These are phyloP conservation scores for Colletotrichum spaethianum DNA, from an alignment of 2,329 filamentous ascomycete genomes.

Conservation along the genomic window DNA sequence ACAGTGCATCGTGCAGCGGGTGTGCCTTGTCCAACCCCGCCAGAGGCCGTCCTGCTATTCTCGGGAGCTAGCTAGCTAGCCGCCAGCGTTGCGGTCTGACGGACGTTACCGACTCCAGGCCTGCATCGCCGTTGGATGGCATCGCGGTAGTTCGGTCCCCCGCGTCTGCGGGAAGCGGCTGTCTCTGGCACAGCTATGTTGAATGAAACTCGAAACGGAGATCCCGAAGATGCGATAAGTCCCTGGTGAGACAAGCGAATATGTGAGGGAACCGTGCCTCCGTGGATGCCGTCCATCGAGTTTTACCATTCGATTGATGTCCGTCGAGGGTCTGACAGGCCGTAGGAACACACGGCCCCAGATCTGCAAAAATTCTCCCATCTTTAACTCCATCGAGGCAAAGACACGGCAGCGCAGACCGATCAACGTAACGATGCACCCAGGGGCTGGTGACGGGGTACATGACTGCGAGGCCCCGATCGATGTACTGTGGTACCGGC, in stretches of 20 bases:
- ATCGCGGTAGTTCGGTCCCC: constrained; percentile 5
- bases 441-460: neutral
- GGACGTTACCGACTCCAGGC: neutral
- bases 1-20: constrained; percentile 15
- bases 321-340: constrained; percentile 23
- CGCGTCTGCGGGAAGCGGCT: constrained; percentile 18
- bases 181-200: constrained; percentile 12
- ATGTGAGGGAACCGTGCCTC: neutral
- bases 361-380: constrained; percentile 10
- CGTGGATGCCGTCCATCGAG: too few species aligned
- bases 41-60: constrained; percentile 40
- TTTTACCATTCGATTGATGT: constrained; percentile 3
- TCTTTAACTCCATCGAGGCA: neutral
- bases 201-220: constrained; percentile 12
- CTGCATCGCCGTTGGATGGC: neutral
- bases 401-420: neutral
- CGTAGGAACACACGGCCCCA: constrained; percentile 29
- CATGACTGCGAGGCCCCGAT: neutral
- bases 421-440: constrained; percentile 1
- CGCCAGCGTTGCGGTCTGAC: neutral
- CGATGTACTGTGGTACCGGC: neutral
- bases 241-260: neutral
- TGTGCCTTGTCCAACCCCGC: neutral
- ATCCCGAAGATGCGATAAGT: neutral
- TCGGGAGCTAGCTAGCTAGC: constrained; percentile 6